Base-by-base conservation (phyloP, 306 rosid species). In the Acacia confusa region DNA sequence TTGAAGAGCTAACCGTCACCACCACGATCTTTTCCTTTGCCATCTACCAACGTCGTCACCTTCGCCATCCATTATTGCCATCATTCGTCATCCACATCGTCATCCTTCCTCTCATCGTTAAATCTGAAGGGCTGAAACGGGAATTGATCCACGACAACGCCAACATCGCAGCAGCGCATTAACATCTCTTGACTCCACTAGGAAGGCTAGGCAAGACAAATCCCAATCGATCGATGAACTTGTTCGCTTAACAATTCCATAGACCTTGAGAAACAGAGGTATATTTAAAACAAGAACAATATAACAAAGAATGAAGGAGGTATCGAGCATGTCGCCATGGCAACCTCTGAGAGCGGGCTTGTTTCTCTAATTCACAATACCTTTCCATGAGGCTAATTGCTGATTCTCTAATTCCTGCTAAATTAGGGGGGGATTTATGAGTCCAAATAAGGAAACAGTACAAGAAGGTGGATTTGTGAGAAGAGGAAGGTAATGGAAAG, bases 271-370 rank as follows among this genome's bases (percentile, higher is more conserved):
- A 66, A 66, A 66, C 27, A 34, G 70, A 6, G 36, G 24, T 47
- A 47, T 0, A 53, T 5, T 32, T 0, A 19, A 36, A 66, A 27
- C 36, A 17, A 27, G 19, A 12, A 28, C 32, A 11, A 10, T 24
- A 22, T 25, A 48, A 48, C n/a, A 16, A 16, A 17, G 75, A 38
- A 93, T 98, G 38, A 92, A 93, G 20, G 90, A 92, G 61, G 94
- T 95, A 1, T 97, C 97, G 8, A 88, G 48, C 93, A 92, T 92
- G 90, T 98, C 98, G 3, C 99, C 98, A 76, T 95, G 99, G 68
- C 86, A 88, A 38, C 88, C 91, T 82, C 82, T 92, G 48, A 79
- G 16, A 20, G 97, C 94, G 8, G 96, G 91, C 58, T 53, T 88
- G 81, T 84, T 93, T 64, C 90, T 92, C 99, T 98, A 95, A 32